Base-by-base conservation (phyloP, 352 stramenopile species). In the Globisporangium megalacanthum region DNA sequence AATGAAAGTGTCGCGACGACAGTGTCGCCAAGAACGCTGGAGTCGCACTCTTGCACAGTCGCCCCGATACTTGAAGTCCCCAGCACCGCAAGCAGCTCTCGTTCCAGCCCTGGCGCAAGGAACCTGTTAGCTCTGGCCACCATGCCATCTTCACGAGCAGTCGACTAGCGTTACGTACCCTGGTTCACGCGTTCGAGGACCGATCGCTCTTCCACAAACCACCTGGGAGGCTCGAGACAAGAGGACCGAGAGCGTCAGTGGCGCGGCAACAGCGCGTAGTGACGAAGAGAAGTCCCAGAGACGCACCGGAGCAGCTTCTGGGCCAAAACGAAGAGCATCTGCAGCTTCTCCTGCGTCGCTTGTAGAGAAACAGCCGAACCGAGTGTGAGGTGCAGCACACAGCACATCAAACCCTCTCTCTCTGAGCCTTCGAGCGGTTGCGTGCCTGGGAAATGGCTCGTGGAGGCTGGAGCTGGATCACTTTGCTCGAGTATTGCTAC, bases 271-370 rank as follows among this genome's bases (percentile, higher is more conserved):
- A 29, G 25, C 25, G 4, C 25, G 4, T 4, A 29, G 1, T 42
- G 10, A 33, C 20, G 48, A 45, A 3, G 20, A 36, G 7, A 35
- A 22, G 15, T 41, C 6, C 17, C 13, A 22, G 15, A 31, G 7
- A 37, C 19, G 19, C 35, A 75, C 66, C 46, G 55, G 3, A 77
- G 36, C 29, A 77, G 58, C 56, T 77, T 77, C 44, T 77, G 69
- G 6, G 56, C 60, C 22, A 77, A 35, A n/a, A 72, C 54, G 45
- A 77, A 69, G 44, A 77, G 63, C 66, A 74, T 74, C 29, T 72
- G 62, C 1, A 72, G 42, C 42, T 74, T 72, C 17, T 77, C 69
- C 69, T 77, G 49, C 36, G 6, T 41, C 36, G 19, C 11, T 13
- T 20, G 20, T n/a, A 14, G 37, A 5, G 33, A 48, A 15, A n/a